Percentiles rank a stretch among this genome's conserved stretches.
These are phyloP conservation scores for Erysiphe pulchra DNA, from an alignment of 2,329 filamentous ascomycete species.

Conservation along the genomic window DNA sequence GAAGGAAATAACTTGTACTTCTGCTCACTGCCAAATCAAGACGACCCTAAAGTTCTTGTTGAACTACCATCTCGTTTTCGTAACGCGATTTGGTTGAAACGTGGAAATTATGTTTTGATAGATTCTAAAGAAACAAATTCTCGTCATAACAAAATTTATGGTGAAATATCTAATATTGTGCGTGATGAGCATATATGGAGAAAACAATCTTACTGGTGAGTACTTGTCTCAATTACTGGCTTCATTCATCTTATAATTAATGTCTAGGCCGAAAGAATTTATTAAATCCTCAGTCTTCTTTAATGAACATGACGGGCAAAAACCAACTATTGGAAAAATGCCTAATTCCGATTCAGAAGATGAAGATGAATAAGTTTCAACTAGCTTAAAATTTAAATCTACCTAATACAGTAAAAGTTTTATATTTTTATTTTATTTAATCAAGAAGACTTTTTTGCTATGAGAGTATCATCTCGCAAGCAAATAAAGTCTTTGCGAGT, in stretches of 20 bases:
- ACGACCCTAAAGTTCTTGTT: conserved; percentile 29
- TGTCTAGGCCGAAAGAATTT: conserved; percentile 52
- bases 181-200: conserved; percentile 79
- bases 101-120: conserved; percentile 65
- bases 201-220: conserved; percentile 64
- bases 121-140: conserved; percentile 41
- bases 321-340: conserved; percentile 64
- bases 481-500: conserved; percentile 12
- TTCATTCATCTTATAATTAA: neutral
- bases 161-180: conserved; percentile 83
- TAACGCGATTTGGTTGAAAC: conserved; percentile 80
- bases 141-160: conserved; percentile 51
- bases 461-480: neutral
- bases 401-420: no score
- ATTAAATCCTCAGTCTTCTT: conserved; percentile 33
- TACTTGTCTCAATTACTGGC: no score
- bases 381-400: no score
- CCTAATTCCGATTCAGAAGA: conserved; percentile 61
- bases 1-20: conserved; percentile 78
- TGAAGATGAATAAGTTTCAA: conserved; percentile 27
- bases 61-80: conserved; percentile 71
- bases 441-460: no score
- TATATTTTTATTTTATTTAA: no score
- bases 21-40: conserved; percentile 41
- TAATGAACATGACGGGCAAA: conserved; percentile 45